Conservation (phyloP, 345 rosid species). For the Crucihimalaya himalaica region DNA sequence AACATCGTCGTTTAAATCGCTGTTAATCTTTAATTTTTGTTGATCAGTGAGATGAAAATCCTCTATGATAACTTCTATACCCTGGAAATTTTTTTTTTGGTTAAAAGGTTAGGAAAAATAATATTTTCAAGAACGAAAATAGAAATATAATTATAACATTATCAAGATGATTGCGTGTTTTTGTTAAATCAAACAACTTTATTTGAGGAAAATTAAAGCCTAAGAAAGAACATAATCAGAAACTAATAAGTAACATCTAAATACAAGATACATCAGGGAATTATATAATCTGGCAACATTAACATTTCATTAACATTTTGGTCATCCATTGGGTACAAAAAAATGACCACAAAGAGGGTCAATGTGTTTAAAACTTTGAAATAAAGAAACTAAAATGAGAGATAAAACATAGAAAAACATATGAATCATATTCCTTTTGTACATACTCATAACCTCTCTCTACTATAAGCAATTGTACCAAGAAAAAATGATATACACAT, state of each 20-base stretch:
- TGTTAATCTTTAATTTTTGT: not conserved
- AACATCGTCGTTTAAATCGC: not conserved
- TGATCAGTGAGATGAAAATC: too few relatives aligned
- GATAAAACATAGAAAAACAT: not conserved
- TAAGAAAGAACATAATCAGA: not conserved
- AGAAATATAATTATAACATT: not conserved
- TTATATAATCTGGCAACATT: not conserved
- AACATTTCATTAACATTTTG: not conserved
- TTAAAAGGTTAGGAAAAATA: too few relatives aligned
- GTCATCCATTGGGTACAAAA: not conserved
- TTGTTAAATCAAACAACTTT: not conserved
- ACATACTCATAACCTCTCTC: conserved; percentile 17
- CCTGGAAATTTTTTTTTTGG: too few relatives aligned
- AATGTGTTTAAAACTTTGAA: not conserved
- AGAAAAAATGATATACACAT: conserved; percentile 25
- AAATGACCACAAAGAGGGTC: not conserved
- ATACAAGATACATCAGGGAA: not conserved
- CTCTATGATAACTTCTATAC: too few relatives aligned
- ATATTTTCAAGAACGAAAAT: not conserved
- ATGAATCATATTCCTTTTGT: not conserved
- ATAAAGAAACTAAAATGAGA: not conserved
- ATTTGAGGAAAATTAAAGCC: not conserved
- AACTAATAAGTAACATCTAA: not conserved
- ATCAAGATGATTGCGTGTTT: not conserved
- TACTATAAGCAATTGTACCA: conserved; percentile 21